Base-by-base conservation (phyloP, 345 rosid species). In the Xanthoceras sorbifolium region DNA sequence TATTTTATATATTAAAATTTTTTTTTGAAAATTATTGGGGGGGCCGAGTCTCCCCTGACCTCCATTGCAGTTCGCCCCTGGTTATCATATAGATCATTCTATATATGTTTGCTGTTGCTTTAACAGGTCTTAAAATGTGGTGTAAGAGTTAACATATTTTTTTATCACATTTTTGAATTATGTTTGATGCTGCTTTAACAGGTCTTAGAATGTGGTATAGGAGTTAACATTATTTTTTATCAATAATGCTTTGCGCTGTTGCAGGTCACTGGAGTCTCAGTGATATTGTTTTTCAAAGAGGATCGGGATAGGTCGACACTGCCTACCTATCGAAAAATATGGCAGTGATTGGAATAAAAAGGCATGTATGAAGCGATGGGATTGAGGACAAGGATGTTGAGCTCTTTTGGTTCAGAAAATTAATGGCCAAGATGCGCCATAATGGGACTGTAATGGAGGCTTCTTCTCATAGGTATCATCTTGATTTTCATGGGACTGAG, bases 291-390 rank as follows among this genome's bases (percentile, higher is more conserved):
- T 64, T 55, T 29, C 62, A 61, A 28, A 64, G 22, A 57, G 71
- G 23, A 25, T 44, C 23, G 3, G 29, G 69, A 10, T 36, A 64
- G 28, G 2, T 38, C 18, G 28, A 67, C 46, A 60, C 50, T 63
- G 36, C 7, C 54, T 18, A 17, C n/a, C n/a, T n/a, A n/a, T n/a
- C n/a, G n/a, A n/a, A n/a, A n/a, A n/a, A n/a, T n/a, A n/a, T n/a
- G n/a, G n/a, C n/a, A n/a, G n/a, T n/a, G n/a, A n/a, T n/a, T n/a
- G n/a, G n/a, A n/a, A n/a, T n/a, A n/a, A 1, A 95, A 87, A 77
- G 91, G 94, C 60, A 87, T 93, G 83, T 95, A 93, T 15, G 96
- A 91, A 83, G 99, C 99, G 0, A 91, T 93, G 97, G 98, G 98
- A 25, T 85, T 91, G 81, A 75, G 99, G 78, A 91, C 94, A 59